These are phyloP conservation scores for Fusarium nygamai DNA, from an alignment of 2,329 filamentous ascomycete genomes.

Conservation along the genomic window DNA sequence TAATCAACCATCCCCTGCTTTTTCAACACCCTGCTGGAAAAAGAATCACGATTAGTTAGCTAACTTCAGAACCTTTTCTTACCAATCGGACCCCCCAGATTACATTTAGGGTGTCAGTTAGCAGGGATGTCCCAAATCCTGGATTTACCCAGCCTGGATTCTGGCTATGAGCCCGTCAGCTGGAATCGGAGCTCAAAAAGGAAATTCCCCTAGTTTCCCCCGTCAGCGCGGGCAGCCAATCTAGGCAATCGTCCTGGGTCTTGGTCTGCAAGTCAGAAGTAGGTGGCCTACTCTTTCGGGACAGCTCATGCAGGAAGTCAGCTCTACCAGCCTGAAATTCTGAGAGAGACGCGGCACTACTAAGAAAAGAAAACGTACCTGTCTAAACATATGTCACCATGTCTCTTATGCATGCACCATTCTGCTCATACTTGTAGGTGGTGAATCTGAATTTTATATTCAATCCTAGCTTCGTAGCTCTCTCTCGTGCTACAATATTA, in stretches of 20 bases:
- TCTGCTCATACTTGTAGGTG: not conserved
- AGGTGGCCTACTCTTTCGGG: not conserved
- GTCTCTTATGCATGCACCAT: not conserved
- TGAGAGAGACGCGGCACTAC: not conserved
- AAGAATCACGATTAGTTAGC: not conserved
- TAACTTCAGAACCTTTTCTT: not conserved
- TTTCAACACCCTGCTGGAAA: not conserved
- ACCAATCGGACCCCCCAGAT: not conserved
- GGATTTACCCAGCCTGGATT: not conserved
- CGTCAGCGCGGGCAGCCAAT: not conserved
- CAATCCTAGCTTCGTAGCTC: not conserved
- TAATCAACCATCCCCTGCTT: not conserved
- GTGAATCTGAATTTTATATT: not conserved
- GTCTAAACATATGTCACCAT: too few relatives aligned
- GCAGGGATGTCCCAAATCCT: not conserved
- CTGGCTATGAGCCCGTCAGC: not conserved
- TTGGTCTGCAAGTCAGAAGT: not conserved
- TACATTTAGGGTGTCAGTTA: not conserved
- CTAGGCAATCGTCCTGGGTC: not conserved
- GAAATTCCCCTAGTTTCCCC: not conserved
- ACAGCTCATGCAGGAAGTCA: not conserved
- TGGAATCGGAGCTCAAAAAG: not conserved
- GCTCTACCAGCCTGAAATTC: rapidly evolving
- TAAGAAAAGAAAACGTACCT: not conserved
- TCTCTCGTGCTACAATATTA: not conserved